Percentiles rank a stretch among this genome's conserved stretches.
These are phyloP conservation scores for Diaporthe citriasiana DNA, from an alignment of 2,329 filamentous ascomycete genomes.

Conservation along the genomic window DNA sequence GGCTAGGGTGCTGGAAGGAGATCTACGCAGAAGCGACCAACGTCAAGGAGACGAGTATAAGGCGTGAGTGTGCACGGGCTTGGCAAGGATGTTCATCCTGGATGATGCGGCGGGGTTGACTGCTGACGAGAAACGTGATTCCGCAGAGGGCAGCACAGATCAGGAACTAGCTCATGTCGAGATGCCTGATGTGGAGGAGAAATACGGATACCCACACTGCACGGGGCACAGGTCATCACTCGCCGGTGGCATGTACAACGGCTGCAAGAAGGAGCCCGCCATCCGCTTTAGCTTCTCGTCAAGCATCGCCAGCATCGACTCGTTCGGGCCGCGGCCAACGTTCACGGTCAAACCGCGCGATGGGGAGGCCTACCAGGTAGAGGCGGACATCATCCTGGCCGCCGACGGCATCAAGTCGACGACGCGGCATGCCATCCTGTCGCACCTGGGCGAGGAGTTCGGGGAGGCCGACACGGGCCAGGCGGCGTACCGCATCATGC, in stretches of 20 bases:
- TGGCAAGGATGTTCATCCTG: not conserved
- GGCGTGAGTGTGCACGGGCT: conserved; percentile 60
- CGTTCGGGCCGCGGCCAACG: conserved; percentile 70
- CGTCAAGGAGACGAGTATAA: conserved; percentile 79
- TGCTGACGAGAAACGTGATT: conserved; percentile 12
- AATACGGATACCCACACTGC: conserved; percentile 83
- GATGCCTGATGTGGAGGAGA: conserved; percentile 75
- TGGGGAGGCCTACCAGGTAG: conserved; percentile 66
- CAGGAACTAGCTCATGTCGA: conserved; percentile 79
- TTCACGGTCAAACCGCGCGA: conserved; percentile 73
- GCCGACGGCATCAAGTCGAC: conserved; percentile 70
- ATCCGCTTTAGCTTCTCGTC: conserved; percentile 80
- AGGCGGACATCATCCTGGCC: conserved; percentile 67
- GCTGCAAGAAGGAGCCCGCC: conserved; percentile 72
- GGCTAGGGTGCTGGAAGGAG: conserved; percentile 78
- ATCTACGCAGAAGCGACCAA: conserved; percentile 81
- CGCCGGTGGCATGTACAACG: conserved; percentile 77
- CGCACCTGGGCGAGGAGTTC: conserved; percentile 63
- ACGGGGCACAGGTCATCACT: conserved; percentile 83
- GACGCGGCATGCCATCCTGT: conserved; percentile 67
- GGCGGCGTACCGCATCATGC: conserved; percentile 85
- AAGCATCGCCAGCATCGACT: conserved; percentile 67
- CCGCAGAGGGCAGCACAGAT: conserved; percentile 75
- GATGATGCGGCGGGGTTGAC: not conserved
- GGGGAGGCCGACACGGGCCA: conserved; percentile 79